Evolutionary conservation across 345 rosid species (phyloP).

Genomic region (Rhodomyrtus tomentosa): DNA sequence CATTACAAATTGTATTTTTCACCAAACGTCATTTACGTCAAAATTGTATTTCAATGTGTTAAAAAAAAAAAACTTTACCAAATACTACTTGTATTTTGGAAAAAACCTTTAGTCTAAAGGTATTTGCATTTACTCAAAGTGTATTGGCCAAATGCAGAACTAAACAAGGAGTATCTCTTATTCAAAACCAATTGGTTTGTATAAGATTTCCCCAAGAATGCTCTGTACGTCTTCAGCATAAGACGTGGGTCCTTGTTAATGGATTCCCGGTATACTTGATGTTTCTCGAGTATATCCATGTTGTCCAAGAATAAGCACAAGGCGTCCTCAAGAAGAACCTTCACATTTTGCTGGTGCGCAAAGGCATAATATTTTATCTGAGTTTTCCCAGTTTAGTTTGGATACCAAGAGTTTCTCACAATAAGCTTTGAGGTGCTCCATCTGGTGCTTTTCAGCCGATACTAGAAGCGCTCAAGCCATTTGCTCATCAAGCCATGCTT

Average conservation of each 20-base stretch:
- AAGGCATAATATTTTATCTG: slow-evolving; percentile 57
- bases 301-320: slow-evolving; percentile 46
- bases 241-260: slow-evolving; percentile 61
- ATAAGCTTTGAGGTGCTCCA: slow-evolving; percentile 57
- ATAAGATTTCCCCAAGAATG: slow-evolving; percentile 1
- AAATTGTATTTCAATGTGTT: no score
- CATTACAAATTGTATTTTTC: no score
- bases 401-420: slow-evolving; percentile 65
- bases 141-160: no score
- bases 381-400: slow-evolving; percentile 65
- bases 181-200: no score
- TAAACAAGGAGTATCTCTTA: no score
- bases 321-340: slow-evolving; percentile 49
- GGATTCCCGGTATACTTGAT: slow-evolving; percentile 57
- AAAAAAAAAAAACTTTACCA: no score
- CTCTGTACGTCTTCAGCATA: slow-evolving; percentile 16
- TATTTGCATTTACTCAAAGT: no score
- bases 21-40: no score
- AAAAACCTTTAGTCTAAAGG: no score
- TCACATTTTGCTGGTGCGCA: slow-evolving; percentile 74
- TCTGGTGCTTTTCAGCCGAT: slow-evolving; percentile 68
- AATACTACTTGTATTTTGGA: no score
- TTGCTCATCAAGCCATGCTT: slow-evolving; percentile 63
- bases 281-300: slow-evolving; percentile 57
- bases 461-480: slow-evolving; percentile 69